phyloP scores from a whole-genome alignment of 352 stramenopile species.

The Globisporangium perplexum region DNA sequence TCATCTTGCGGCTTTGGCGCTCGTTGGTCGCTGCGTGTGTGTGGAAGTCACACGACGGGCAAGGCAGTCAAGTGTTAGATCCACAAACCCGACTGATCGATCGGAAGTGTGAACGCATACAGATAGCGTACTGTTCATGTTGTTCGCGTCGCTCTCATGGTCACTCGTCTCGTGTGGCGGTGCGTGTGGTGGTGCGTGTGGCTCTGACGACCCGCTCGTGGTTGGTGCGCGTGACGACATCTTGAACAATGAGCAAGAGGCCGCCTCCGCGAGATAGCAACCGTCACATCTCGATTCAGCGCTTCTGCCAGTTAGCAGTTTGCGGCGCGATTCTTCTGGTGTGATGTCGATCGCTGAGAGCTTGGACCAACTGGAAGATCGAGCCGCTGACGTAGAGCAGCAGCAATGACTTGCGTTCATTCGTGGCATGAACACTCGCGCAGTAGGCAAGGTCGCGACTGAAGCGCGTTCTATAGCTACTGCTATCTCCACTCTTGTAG shows the following conservation, averaged over 20 bases:
- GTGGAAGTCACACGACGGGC: not conserved
- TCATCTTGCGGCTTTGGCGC: not conserved
- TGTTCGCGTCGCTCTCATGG: not conserved
- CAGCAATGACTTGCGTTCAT: too few relatives aligned
- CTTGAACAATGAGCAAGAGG: not conserved
- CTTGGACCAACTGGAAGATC: too few relatives aligned
- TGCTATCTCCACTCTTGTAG: too few relatives aligned
- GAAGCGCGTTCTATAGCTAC: too few relatives aligned
- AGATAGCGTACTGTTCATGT: not conserved
- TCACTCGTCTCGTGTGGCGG: conserved; percentile 3
- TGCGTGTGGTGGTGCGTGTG: not conserved
- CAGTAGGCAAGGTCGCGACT: too few relatives aligned
- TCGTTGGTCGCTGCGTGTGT: not conserved
- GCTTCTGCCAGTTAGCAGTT: too few relatives aligned
- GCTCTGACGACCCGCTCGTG: conserved; percentile 8
- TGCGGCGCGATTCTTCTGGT: too few relatives aligned
- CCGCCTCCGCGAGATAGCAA: too few relatives aligned
- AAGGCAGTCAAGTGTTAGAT: not conserved
- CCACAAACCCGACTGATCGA: not conserved
- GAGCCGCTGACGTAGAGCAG: too few relatives aligned
- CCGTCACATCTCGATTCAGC: too few relatives aligned
- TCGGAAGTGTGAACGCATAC: not conserved
- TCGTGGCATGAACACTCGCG: too few relatives aligned
- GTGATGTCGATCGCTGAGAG: too few relatives aligned
- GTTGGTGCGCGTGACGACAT: conserved; percentile 6